These are phyloP conservation scores for Neofusicoccum sp. DNA, from an alignment of 2,329 filamentous ascomycete species.

Conservation along the genomic window DNA sequence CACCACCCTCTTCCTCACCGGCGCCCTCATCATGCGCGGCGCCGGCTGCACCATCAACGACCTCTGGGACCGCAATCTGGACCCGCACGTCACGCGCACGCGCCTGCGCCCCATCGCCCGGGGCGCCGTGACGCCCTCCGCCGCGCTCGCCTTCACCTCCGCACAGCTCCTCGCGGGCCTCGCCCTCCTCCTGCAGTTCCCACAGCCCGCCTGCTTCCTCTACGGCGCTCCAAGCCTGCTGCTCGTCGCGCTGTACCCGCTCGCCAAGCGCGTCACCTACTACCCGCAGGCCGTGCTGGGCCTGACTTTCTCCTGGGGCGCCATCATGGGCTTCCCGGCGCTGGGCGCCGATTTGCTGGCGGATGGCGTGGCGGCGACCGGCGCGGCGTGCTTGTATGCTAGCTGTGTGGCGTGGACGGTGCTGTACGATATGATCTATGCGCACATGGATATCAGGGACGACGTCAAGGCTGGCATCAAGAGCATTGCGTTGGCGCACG, in stretches of 20 bases:
- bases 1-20: slow-evolving; percentile 67
- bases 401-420: slow-evolving; percentile 85
- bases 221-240: slow-evolving; percentile 74
- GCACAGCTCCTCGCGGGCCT: slow-evolving; percentile 71
- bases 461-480: slow-evolving; percentile 86
- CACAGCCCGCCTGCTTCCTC: slow-evolving; percentile 64
- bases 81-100: slow-evolving; percentile 75
- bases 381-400: slow-evolving; percentile 68
- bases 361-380: slow-evolving; percentile 60
- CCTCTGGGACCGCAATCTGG: slow-evolving; percentile 83
- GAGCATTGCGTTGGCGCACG: slow-evolving; percentile 79
- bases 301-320: slow-evolving; percentile 84
- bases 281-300: slow-evolving; percentile 84
- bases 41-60: slow-evolving; percentile 89
- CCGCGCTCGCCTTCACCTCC: slow-evolving; percentile 73
- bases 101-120: slow-evolving; percentile 77
- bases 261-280: slow-evolving; percentile 82
- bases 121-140: slow-evolving; percentile 68
- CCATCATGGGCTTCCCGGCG: slow-evolving; percentile 83
- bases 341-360: slow-evolving; percentile 73
- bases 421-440: slow-evolving; percentile 90
- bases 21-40: slow-evolving; percentile 80
- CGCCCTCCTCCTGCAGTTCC: slow-evolving; percentile 73
- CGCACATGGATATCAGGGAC: slow-evolving; percentile 86
- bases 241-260: slow-evolving; percentile 72